Conservation (phyloP, 805 yeast species). For the Metschnikowia sp. region DNA sequence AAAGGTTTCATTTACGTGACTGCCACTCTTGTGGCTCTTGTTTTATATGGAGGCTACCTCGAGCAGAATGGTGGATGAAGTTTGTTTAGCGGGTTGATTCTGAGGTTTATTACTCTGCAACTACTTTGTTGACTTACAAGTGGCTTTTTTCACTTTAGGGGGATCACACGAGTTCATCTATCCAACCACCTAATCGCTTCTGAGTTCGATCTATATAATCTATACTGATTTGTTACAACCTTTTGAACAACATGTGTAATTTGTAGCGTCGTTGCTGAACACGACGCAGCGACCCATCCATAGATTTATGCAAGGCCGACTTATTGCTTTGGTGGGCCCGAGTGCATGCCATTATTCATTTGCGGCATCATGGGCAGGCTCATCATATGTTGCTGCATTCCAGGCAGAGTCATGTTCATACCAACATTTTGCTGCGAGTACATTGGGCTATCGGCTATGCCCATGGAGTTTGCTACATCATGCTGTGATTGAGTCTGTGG, state of each 20-base stretch:
- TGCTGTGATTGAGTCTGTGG: slow-evolving; percentile 12
- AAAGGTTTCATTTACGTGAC: slow-evolving; percentile 32
- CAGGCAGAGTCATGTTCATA: slow-evolving; percentile 18
- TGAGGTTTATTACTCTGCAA: neutral
- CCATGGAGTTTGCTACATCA: slow-evolving; percentile 5
- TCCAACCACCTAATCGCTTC: neutral
- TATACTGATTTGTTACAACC: neutral
- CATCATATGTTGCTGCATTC: slow-evolving; percentile 19
- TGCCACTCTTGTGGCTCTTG: slow-evolving; percentile 33
- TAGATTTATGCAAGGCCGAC: neutral
- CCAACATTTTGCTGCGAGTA: slow-evolving; percentile 11
- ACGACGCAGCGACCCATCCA: too few species aligned
- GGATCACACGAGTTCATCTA: neutral
- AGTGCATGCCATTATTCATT: slow-evolving; percentile 15
- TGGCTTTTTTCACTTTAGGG: neutral
- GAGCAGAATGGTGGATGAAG: neutral
- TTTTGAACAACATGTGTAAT: too few species aligned
- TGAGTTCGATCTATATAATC: neutral
- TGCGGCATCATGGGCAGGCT: slow-evolving; percentile 20
- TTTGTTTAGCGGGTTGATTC: too few species aligned
- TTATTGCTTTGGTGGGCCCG: slow-evolving; percentile 13
- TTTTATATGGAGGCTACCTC: slow-evolving; percentile 32
- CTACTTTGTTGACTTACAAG: neutral
- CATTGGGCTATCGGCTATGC: slow-evolving; percentile 6
- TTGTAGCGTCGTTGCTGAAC: too few species aligned